A percentile compares a stretch with the other conserved stretches of the same genome.
Conservation (phyloP, 768 basidiomycete genomes). For the Coprinopsis marcescibilis region DNA sequence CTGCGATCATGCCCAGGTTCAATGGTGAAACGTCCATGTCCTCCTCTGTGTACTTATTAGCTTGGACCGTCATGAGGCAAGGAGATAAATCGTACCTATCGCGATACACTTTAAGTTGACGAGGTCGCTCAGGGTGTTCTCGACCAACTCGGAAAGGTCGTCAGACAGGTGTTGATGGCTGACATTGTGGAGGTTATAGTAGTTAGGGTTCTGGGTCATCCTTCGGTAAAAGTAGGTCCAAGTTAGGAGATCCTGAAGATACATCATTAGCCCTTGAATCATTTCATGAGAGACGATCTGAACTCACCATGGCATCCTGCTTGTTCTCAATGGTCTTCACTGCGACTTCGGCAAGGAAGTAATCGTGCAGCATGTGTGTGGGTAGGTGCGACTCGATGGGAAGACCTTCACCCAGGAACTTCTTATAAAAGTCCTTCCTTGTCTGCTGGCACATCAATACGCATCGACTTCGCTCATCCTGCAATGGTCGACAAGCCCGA, state of each 20-base stretch:
- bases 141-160: constrained; percentile 93
- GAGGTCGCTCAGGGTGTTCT: constrained; percentile 85
- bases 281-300: not conserved
- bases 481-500: constrained; percentile 84
- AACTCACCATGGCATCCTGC: constrained; percentile 87
- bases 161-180: constrained; percentile 94
- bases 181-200: constrained; percentile 92
- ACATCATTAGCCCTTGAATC: not conserved
- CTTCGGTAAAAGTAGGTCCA: constrained; percentile 99
- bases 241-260: constrained; percentile 80
- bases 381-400: constrained; percentile 95
- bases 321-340: constrained; percentile 99
- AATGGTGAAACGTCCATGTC: constrained; percentile 90
- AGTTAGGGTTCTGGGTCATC: constrained; percentile 96
- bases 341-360: constrained; percentile 97
- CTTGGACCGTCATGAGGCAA: too few species aligned
- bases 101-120: constrained; percentile 93
- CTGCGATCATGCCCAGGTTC: constrained; percentile 98
- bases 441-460: constrained; percentile 98
- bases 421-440: constrained; percentile 98
- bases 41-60: constrained; percentile 75
- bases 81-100: constrained; percentile 50
- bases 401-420: constrained; percentile 94
- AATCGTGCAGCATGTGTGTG: constrained; percentile 88
- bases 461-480: constrained; percentile 88